These are phyloP conservation scores for Talaromyces stipitatus DNA, from an alignment of 495 filamentous ascomycete species.

Conservation along the genomic window DNA sequence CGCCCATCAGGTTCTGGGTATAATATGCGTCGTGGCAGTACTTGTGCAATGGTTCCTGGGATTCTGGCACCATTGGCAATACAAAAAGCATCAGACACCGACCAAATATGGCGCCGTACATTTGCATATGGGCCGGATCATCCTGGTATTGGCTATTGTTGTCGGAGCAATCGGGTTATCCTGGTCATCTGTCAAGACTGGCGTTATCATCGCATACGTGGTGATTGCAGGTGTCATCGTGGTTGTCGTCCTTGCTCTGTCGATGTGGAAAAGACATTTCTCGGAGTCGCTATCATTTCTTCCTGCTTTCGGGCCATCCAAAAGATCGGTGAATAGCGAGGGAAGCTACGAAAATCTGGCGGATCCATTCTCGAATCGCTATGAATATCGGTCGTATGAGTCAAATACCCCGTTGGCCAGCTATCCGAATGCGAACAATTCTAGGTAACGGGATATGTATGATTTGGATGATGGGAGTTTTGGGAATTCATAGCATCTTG, in stretches of 20 bases:
- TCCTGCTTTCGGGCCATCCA: not conserved
- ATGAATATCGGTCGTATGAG: constrained; percentile 3
- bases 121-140: constrained; percentile 42
- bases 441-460: not conserved
- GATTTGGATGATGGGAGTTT: not conserved
- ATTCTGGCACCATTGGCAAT: constrained; percentile 40
- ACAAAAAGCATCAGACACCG: constrained; percentile 30
- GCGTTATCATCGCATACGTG: constrained; percentile 9
- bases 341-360: not conserved
- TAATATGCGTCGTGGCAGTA: constrained; percentile 40
- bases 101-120: constrained; percentile 40
- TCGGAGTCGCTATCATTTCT: not conserved
- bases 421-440: not conserved
- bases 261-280: not conserved
- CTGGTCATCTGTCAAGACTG: constrained; percentile 11
- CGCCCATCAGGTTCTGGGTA: constrained; percentile 52
- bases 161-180: constrained; percentile 29
- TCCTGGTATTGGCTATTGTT: constrained; percentile 39
- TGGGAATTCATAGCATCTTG: not conserved
- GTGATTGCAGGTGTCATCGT: constrained; percentile 3
- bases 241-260: not conserved
- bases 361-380: not conserved
- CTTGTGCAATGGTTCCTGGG: constrained; percentile 41
- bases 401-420: not conserved
- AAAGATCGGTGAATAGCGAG: not conserved